These are phyloP conservation scores for Rhodotorula taiwanensis DNA, from an alignment of 768 basidiomycete genomes.

Conservation along the genomic window DNA sequence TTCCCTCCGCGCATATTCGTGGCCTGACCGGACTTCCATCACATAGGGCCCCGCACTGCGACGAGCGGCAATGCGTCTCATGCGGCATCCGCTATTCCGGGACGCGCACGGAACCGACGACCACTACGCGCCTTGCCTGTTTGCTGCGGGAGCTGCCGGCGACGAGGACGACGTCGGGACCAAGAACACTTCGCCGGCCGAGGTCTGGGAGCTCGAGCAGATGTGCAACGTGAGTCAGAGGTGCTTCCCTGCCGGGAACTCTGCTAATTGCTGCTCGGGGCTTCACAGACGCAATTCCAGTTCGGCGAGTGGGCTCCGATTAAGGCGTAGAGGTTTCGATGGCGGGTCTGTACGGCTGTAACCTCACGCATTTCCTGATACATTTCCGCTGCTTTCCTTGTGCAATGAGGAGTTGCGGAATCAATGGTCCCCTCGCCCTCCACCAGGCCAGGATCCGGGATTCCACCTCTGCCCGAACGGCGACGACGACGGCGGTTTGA, in stretches of 20 bases:
- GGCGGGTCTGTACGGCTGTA: too few relatives aligned
- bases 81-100: conserved; percentile 23
- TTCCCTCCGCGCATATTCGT: not conserved
- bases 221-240: conserved; percentile 33
- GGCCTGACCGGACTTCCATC: not conserved
- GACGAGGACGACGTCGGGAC: conserved; percentile 27
- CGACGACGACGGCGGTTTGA: conserved; percentile 41
- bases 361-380: too few relatives aligned
- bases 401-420: too few relatives aligned
- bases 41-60: conserved; percentile 10
- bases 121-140: conserved; percentile 37
- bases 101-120: conserved; percentile 39
- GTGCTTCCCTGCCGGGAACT: not conserved
- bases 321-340: not conserved
- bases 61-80: conserved; percentile 12
- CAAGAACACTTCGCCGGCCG: conserved; percentile 34
- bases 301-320: conserved; percentile 30
- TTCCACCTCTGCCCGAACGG: conserved; percentile 39
- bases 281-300: conserved; percentile 30
- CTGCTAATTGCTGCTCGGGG: not conserved
- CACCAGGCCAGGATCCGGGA: conserved; percentile 8
- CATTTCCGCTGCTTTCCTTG: too few relatives aligned
- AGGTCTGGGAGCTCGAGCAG: conserved; percentile 39
- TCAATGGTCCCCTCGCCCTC: too few relatives aligned
- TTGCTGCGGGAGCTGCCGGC: conserved; percentile 36